These are phyloP conservation scores for Aquanectria penicillioides DNA, from an alignment of 2,329 filamentous ascomycete genomes.

Conservation along the genomic window DNA sequence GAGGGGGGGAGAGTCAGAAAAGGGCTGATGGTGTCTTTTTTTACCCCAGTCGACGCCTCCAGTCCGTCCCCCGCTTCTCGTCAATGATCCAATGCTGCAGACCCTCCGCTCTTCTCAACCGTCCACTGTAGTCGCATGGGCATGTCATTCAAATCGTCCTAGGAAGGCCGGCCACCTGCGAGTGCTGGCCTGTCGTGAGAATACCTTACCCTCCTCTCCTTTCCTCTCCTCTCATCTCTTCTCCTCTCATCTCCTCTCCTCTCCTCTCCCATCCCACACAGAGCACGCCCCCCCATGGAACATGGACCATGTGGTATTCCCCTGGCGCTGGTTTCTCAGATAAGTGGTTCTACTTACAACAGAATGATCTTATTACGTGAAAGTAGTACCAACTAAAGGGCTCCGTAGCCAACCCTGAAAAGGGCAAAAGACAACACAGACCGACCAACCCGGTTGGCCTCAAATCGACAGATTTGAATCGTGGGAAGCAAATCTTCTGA, in stretches of 20 bases:
- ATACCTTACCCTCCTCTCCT: constrained; percentile 13
- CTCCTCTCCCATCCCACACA: not conserved
- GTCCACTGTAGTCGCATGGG: constrained; percentile 14
- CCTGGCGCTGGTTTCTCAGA: constrained; percentile 8
- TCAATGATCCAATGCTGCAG: constrained; percentile 27
- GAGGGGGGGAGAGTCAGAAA: not conserved
- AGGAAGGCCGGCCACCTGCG: no score
- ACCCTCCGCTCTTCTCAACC: constrained; percentile 19
- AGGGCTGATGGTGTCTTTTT: constrained; percentile 33
- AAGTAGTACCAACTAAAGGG: constrained; percentile 16
- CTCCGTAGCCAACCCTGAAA: constrained; percentile 7
- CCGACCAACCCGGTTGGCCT: not conserved
- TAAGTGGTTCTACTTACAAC: constrained; percentile 11
- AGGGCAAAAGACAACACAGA: constrained; percentile 14
- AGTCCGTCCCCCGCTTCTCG: constrained; percentile 28
- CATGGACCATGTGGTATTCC: constrained; percentile 11
- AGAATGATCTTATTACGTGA: constrained; percentile 20
- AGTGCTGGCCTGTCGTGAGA: not conserved
- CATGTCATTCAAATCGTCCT: constrained; percentile 18
- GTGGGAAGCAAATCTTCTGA: constrained; percentile 26
- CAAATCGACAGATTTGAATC: constrained; percentile 19
- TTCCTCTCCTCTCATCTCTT: not conserved
- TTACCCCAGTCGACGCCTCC: constrained; percentile 35
- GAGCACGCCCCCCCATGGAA: not conserved
- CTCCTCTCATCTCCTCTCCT: not conserved